Evolutionary conservation across 2,329 filamentous ascomycete species (phyloP), one percentile per base, ranked within the genome.

Genomic region (Penicillium sp.): DNA sequence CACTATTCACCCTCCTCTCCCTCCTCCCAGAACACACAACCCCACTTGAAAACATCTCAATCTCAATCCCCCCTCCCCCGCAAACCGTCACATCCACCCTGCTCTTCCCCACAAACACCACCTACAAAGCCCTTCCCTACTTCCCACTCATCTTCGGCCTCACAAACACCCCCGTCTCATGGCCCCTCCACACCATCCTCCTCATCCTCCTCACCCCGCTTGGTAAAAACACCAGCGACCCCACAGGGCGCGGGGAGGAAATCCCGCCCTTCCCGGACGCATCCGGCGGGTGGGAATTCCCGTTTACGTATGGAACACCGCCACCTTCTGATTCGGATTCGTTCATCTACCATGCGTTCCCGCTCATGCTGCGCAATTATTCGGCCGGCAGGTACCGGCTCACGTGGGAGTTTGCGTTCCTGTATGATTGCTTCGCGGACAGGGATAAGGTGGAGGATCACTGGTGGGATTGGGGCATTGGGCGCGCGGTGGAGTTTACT

Each of bases 81-180:
- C 52, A 55, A 30, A 38, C 19, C 6, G 35, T 55, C 23, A 38
- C 45, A 30, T 21, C 44, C 17, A 38, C 45, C 38, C 52, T 55
- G 13, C 21, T 55, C 21, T 55, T 55, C 52, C 52, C 52, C 52
- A 35, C 21, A 21, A 55, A 55, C 52, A 29, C 41, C 19, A 55
- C 38, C 35, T 55, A 55, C 38, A 26, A 35, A 3, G 21, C 52
- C 26, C 35, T 55, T 1, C n/a, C n/a, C n/a, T 55, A 55, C 52
- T 55, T 55, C 38, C 52, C 52, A 19, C 41, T 55, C 5, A 29
- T 45, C 35, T n/a, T 55, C 21, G 52, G 35, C n/a, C n/a, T 55
- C 8, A 35, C 23, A n/a, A 55, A 55, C 38, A 23, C 52, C 23
- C 38, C 41, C 19, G 52, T 19, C 9, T 21, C 52, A 6, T 55